Evolutionary conservation across 1,284 basidiomycete species (phyloP).

Genomic region (Fistulinella cinereoalba): DNA sequence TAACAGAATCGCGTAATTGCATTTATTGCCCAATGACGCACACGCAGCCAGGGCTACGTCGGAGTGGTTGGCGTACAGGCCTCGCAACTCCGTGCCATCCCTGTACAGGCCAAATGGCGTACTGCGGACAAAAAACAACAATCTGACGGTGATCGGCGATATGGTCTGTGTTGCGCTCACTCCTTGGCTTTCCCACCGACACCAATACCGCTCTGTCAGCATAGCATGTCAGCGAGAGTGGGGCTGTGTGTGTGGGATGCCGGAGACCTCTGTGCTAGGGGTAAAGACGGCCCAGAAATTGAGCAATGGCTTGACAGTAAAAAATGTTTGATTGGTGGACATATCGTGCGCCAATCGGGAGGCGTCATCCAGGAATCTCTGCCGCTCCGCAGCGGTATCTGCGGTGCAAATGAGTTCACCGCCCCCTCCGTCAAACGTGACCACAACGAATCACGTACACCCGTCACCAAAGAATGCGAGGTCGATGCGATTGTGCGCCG

Average conservation of each 20-base stretch:
- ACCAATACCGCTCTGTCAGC: constrained; percentile 76
- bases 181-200: constrained; percentile 65
- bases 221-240: constrained; percentile 3
- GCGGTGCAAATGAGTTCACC: not conserved
- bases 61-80: constrained; percentile 69
- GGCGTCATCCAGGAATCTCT: constrained; percentile 71
- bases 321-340: constrained; percentile 72
- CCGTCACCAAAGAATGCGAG: constrained; percentile 82
- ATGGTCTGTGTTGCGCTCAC: constrained; percentile 37
- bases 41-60: constrained; percentile 71
- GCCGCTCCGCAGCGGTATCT: constrained; percentile 63
- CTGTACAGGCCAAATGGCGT: constrained; percentile 79
- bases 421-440: not conserved
- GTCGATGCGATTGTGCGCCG: constrained; percentile 64
- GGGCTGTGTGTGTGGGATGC: not conserved
- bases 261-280: constrained; percentile 61
- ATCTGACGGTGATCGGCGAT: not conserved
- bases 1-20: constrained; percentile 77
- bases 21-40: constrained; percentile 57
- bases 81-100: constrained; percentile 75
- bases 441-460: constrained; percentile 49
- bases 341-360: constrained; percentile 65
- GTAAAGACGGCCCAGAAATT: constrained; percentile 84
- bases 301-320: constrained; percentile 70
- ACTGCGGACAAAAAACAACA: constrained; percentile 36